phyloP scores from a whole-genome alignment of 2,329 filamentous ascomycete genomes.

The Pseudogymnoascus pannorum region DNA sequence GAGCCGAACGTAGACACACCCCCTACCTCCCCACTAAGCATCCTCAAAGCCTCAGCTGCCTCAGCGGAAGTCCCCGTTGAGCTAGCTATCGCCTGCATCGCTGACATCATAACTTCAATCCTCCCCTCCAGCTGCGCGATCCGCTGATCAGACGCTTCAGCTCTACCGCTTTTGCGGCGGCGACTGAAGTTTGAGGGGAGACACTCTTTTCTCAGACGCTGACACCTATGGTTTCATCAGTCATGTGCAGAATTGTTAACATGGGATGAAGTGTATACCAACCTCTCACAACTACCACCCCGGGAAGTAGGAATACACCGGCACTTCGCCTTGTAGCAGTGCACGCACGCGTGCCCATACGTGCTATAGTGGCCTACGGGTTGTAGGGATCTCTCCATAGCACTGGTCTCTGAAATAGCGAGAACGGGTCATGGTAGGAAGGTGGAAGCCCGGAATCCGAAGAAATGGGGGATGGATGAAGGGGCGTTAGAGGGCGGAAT shows the following conservation, averaged over 20 bases:
- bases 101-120: constrained; percentile 28
- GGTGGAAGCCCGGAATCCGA: too few relatives aligned
- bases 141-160: constrained; percentile 25
- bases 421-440: too few relatives aligned
- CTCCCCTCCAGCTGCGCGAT: constrained; percentile 32
- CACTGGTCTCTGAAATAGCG: too few relatives aligned
- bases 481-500: too few relatives aligned
- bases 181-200: constrained; percentile 30
- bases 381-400: background rate
- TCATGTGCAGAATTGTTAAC: background rate
- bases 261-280: background rate
- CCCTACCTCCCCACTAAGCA: background rate
- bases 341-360: constrained; percentile 26
- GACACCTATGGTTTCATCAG: constrained; percentile 24
- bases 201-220: constrained; percentile 31
- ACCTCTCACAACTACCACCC: constrained; percentile 25
- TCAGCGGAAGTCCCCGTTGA: constrained; percentile 12
- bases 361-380: constrained; percentile 15
- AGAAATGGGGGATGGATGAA: too few relatives aligned
- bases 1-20: constrained; percentile 11
- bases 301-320: constrained; percentile 22
- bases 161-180: constrained; percentile 23
- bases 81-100: constrained; percentile 24
- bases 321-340: constrained; percentile 29
- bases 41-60: constrained; percentile 11